These are phyloP conservation scores for Eimeria zaria DNA, from an alignment of 169 alveolate species.

Conservation along the genomic window DNA sequence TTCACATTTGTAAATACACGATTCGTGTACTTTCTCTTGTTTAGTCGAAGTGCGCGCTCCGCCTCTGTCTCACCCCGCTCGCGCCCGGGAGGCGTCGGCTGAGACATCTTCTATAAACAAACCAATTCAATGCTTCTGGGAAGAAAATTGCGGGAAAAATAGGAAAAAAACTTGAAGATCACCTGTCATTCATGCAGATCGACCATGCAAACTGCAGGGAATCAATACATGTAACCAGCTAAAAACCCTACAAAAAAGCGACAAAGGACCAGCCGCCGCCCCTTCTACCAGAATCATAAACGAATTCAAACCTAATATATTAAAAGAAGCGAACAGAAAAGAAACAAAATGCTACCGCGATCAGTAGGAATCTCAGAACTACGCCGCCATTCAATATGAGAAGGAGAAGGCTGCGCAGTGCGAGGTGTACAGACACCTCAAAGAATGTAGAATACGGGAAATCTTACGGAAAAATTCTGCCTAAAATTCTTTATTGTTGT, in stretches of 20 bases:
- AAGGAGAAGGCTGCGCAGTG: background rate
- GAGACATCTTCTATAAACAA: background rate
- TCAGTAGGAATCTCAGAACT: background rate
- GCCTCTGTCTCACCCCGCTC: slow-evolving; percentile 57
- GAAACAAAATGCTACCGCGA: background rate
- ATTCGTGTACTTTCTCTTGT: slow-evolving; percentile 39
- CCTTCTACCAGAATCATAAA: background rate
- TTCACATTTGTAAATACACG: slow-evolving; percentile 85
- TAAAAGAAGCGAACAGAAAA: background rate
- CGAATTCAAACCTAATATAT: background rate
- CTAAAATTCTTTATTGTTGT: background rate
- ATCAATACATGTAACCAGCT: too few species aligned
- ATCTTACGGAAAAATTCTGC: background rate
- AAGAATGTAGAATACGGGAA: background rate
- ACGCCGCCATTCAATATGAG: background rate
- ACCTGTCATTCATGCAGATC: too few species aligned
- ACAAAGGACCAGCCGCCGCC: background rate
- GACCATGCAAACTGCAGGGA: too few species aligned
- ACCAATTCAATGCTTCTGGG: too few species aligned
- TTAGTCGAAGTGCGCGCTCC: slow-evolving; percentile 71
- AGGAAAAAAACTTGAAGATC: background rate
- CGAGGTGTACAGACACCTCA: slow-evolving; percentile 1
- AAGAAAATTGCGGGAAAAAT: background rate
- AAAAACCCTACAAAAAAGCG: background rate
- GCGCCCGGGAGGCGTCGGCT: background rate